Conservation (phyloP, 805 yeast genomes). For the Peterozyma xylosa region DNA sequence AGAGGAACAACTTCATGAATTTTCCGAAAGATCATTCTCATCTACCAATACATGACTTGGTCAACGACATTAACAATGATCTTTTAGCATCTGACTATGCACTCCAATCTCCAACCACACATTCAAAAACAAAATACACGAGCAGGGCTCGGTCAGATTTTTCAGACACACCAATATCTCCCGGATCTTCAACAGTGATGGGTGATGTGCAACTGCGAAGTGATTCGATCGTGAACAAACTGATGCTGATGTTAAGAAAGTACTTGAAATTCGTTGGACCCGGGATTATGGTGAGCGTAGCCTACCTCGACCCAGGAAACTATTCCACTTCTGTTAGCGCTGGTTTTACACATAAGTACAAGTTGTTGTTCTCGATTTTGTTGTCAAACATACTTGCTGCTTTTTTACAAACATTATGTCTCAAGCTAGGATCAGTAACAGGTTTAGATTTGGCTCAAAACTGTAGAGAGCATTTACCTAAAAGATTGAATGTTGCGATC, state of each 20-base stretch:
- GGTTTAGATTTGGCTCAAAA: slow-evolving; percentile 85
- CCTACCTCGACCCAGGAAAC: slow-evolving; percentile 93
- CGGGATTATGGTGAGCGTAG: slow-evolving; percentile 81
- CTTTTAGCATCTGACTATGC: neutral
- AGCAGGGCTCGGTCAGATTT: too few relatives aligned
- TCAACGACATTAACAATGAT: neutral
- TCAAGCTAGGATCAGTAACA: slow-evolving; percentile 82
- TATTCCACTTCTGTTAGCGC: slow-evolving; percentile 85
- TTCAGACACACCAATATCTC: neutral
- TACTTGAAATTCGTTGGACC: slow-evolving; percentile 75
- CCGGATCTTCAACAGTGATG: neutral
- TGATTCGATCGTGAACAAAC: neutral
- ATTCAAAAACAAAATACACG: neutral
- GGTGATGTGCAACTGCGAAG: neutral
- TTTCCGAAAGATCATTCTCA: neutral
- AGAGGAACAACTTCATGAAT: neutral
- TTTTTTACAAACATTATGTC: slow-evolving; percentile 72
- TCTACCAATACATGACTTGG: neutral
- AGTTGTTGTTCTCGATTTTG: slow-evolving; percentile 63
- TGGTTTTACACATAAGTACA: slow-evolving; percentile 74
- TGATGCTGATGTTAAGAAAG: slow-evolving; percentile 31
- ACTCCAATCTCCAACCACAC: neutral
- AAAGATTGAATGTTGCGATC: slow-evolving; percentile 52
- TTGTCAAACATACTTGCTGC: slow-evolving; percentile 82
- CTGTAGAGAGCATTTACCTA: slow-evolving; percentile 66